Evolutionary conservation across 768 basidiomycete genomes (phyloP), one percentile per base, ranked within the genome.

Genomic region (Ramaria rubella): DNA sequence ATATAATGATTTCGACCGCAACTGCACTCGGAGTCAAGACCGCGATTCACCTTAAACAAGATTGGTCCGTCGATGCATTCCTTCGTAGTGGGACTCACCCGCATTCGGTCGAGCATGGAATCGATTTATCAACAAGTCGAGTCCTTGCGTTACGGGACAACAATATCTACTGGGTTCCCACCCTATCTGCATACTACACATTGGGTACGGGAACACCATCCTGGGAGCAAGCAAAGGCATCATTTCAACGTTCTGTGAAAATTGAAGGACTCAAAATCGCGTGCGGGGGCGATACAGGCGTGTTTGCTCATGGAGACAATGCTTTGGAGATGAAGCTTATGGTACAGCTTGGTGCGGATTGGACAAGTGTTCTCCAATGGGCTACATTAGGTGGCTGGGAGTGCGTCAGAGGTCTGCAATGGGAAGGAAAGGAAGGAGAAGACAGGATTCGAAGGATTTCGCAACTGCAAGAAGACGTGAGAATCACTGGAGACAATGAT

Each of bases 261-360:
- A 62, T 66, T 3, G 74, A 72, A 0, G 68, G 77, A 60, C 73
- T 77, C 9, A 73, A 74, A 52, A 73, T 86, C 51, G 81, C 81
- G 6, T 80, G 79, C 63, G 83, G 83, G 6, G 82, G 83, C 1
- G 82, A 86, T 66, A 86, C 83, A 2, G 84, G 83, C 8, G 76
- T 77, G 2, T 86, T 85, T 65, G 61, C 76, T 17, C 84, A 84
- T 62, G 83, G 82, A 1, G 69, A 74, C 59, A 86, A 86, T 62
- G 75, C 79, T 26, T 67, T 79, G 40, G 84, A 86, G 72, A 70
- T 86, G 73, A 69, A 76, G 61, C 65, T 84, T 29, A 85, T 85
- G 85, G 76, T 77, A 14, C 62, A 66, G 26, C 69, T 82, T 1
- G 83, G 83, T 1, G 81, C 79, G 21, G 67, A 70, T 24, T 80